Base-by-base conservation (phyloP, 73 alveolate species). In the Paramecium biaurelia region DNA sequence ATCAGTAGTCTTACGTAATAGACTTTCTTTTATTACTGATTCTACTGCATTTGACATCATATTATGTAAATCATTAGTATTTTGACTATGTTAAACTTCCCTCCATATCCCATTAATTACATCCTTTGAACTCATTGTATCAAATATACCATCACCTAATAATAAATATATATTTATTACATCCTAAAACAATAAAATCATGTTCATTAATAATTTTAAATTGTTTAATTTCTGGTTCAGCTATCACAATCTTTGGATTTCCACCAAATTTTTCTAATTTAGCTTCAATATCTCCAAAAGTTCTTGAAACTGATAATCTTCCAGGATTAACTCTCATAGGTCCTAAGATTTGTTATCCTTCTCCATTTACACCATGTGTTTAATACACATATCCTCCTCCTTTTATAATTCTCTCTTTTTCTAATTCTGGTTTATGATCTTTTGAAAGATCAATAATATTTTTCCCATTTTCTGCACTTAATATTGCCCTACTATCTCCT, bases 211-310 rank as follows among this genome's bases (percentile, higher is more conserved):
- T 85, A 53, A 98, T 89, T 92, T 97, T 97, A 85, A 95, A 96
- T 35, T 93, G 15, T 85, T 86, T 95, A 2, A 98, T 94, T 58
- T 98, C 99, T 47, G 99, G 99, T 9, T 93, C 95, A 53, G 99
- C 92, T n/a, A 96, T 95, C 0, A 98, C 93, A 7, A 98, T 99
- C 57, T 97, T 96, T 9, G 99, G 98, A 72, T 96, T 98, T 42
- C 99, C 99, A 20, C 99, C 99, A 92, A 47, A 95, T 82, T 95
- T 92, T 63, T 85, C 93, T 9, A 92, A 38, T 92, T 98, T 98
- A 15, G 99, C 99, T 68, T 98, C 99, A 1, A 92, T 93, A 94
- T 98, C 99, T 10, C 99, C 99, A 67, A 98, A 92, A 21, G 99
- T 94, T 85, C 99, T 94, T 47, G 99, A 93, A 23, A 98, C 99